Evolutionary conservation across 371 early-diverging fungal genomes (phyloP), one percentile per base, ranked within the genome.

Genomic region (Syncephalastrum contaminatum): DNA sequence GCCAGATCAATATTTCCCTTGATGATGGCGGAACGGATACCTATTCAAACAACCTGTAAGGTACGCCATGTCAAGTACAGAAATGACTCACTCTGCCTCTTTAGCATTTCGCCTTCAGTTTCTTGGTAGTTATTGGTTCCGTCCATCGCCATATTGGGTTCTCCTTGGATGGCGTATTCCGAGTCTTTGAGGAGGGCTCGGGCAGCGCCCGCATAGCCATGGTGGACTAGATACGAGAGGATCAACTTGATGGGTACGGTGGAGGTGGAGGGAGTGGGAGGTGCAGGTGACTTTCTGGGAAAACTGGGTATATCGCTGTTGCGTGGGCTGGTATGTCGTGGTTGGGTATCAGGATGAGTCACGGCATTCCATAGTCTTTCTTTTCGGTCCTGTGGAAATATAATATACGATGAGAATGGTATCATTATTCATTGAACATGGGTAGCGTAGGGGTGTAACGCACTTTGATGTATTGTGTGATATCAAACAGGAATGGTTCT

Each of bases 401-500:
- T 10, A 10, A 30, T 30, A 10, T 10, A 2, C 10, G 12, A 30
- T 30, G 10, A 30, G 36, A 30, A 30, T 30, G 36, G 36, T 30
- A 10, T 21, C 49, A n/a, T 18, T 24, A 3, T 13, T 25, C 49
- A 46, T 18, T 15, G 6, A 18, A 18, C n/a, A 22, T 13, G 21
- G 20, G 47, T 41, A 43, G 14, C 14, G 39, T 25, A 27, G 46
- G 30, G 36, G 36, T 50, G 42, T 20, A 30, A 43, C 52, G 47
- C 70, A 75, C 82, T 62, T 76, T 71, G 55, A 87, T 83, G 58
- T 90, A 90, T 50, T 82, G 76, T 12, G 80, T 82, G 63, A 96
- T 94, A 63, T 93, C 92, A 71, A 88, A 98, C 40, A 73, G 68
- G 73, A 96, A 98, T 5, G 83, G 80, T 40, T 59, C 58, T 27